Conservation (phyloP, 495 filamentous ascomycete genomes). For the Penicillium paradoxum region DNA sequence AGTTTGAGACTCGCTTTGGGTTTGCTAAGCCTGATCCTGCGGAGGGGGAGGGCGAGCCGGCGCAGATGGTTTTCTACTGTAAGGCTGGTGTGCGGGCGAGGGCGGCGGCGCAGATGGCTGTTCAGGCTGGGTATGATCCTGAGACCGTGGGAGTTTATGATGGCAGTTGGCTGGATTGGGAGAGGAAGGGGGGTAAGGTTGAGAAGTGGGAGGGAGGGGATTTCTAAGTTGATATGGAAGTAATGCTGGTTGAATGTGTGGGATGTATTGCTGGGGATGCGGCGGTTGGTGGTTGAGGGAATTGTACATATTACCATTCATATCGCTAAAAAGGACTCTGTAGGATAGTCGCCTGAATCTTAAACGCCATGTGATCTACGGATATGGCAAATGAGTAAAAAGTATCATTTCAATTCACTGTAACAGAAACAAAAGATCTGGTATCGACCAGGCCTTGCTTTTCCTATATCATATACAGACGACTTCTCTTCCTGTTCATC, state of each 20-base stretch:
- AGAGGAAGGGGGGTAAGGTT: constrained; percentile 57
- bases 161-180: constrained; percentile 92
- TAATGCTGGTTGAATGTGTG: background rate
- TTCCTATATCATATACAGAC: constrained; percentile 33
- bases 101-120: constrained; percentile 76
- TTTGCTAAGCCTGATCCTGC: constrained; percentile 38
- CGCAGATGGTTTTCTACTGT: constrained; percentile 78
- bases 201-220: constrained; percentile 46
- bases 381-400: constrained; percentile 6
- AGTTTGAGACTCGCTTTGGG: constrained; percentile 59
- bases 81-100: constrained; percentile 79
- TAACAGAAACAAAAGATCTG: constrained; percentile 14
- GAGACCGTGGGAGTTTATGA: constrained; percentile 73
- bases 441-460: constrained; percentile 25
- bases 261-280: background rate
- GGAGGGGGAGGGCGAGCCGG: constrained; percentile 1
- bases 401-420: constrained; percentile 21
- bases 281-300: background rate
- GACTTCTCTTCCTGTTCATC: constrained; percentile 19
- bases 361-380: too few species aligned
- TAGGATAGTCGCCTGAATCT: too few species aligned
- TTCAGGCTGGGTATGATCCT: constrained; percentile 66
- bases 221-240: constrained; percentile 2
- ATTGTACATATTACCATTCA: background rate
- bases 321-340: background rate